Percentiles rank a stretch among this genome's conserved stretches.
These are phyloP conservation scores for Durotheca rogersii DNA, from an alignment of 495 filamentous ascomycete species.

Conservation along the genomic window DNA sequence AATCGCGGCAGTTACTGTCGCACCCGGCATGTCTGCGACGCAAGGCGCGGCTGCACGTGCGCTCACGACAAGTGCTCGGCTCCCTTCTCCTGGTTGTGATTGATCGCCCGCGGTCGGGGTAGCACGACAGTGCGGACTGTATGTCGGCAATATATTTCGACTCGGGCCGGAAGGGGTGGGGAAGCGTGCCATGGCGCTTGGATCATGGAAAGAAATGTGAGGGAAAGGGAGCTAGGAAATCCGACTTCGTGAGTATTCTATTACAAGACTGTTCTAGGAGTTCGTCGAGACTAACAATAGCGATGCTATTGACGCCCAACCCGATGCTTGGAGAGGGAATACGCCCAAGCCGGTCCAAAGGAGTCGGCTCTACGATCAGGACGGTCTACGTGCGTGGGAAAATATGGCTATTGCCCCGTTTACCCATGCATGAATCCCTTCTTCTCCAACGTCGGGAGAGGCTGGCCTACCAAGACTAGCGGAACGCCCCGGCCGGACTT, in stretches of 20 bases:
- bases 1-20: conserved; percentile 9
- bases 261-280: too few relatives aligned
- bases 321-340: too few relatives aligned
- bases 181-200: too few relatives aligned
- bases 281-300: too few relatives aligned
- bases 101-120: background rate
- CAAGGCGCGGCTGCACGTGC: conserved; percentile 17
- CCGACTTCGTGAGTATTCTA: too few relatives aligned
- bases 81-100: conserved; percentile 13
- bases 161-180: background rate
- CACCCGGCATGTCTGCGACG: conserved; percentile 3
- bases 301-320: too few relatives aligned
- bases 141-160: background rate
- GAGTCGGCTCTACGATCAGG: background rate
- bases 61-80: conserved; percentile 14
- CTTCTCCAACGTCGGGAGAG: too few relatives aligned
- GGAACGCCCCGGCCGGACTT: too few relatives aligned
- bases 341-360: background rate
- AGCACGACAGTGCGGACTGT: conserved; percentile 11
- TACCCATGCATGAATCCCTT: too few relatives aligned
- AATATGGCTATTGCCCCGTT: background rate
- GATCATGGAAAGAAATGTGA: too few relatives aligned
- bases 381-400: background rate
- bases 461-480: too few relatives aligned
- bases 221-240: too few relatives aligned